Conservation (phyloP, 2,329 filamentous ascomycete genomes). For the Zopfia rhizophila region DNA sequence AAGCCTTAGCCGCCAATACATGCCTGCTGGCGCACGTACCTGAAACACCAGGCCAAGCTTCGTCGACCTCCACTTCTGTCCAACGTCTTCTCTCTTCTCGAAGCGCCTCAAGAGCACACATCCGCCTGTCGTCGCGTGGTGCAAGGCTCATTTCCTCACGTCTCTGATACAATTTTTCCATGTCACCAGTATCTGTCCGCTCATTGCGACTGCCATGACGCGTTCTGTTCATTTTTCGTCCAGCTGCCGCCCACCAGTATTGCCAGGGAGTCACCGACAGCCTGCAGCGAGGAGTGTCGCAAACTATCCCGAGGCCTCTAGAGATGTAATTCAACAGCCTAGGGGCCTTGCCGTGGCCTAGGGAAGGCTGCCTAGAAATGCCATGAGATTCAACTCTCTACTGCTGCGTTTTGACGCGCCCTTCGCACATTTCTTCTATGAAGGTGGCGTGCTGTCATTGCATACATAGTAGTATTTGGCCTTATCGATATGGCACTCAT, state of each 20-base stretch:
- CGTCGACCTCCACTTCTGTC: slow-evolving; percentile 30
- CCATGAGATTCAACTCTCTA: slow-evolving; percentile 35
- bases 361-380: slow-evolving; percentile 13
- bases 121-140: slow-evolving; percentile 45
- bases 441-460: slow-evolving; percentile 1
- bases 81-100: slow-evolving; percentile 1
- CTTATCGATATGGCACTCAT: slow-evolving; percentile 17
- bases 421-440: slow-evolving; percentile 1
- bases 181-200: slow-evolving; percentile 18
- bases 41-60: slow-evolving; percentile 29
- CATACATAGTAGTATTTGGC: neutral
- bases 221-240: slow-evolving; percentile 21
- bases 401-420: slow-evolving; percentile 22
- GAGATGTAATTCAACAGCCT: slow-evolving; percentile 15
- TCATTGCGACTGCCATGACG: slow-evolving; percentile 26
- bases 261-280: slow-evolving; percentile 21
- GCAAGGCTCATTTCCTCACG: slow-evolving; percentile 32
- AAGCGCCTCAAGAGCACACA: slow-evolving; percentile 41
- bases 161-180: slow-evolving; percentile 26
- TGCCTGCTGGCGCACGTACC: slow-evolving; percentile 21
- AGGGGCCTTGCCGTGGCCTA: slow-evolving; percentile 26
- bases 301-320: slow-evolving; percentile 8
- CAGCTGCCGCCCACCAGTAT: slow-evolving; percentile 4
- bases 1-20: slow-evolving; percentile 11
- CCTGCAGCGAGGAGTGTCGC: slow-evolving; percentile 31